Evolutionary conservation across 495 filamentous ascomycete species (phyloP).

Genomic region (Talaromyces proteolyticus): DNA sequence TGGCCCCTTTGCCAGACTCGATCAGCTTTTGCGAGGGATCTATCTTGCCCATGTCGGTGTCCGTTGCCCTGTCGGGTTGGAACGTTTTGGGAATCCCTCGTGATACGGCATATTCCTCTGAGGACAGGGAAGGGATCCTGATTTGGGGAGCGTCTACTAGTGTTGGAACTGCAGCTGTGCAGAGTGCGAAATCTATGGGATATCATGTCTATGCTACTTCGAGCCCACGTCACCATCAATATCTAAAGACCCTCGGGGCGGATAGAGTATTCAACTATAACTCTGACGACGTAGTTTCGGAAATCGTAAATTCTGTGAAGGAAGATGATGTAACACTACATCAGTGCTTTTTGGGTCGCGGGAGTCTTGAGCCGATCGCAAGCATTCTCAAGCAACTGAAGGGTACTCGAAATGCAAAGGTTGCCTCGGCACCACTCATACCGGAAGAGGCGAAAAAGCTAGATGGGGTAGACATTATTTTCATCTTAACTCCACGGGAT

Average conservation of each 20-base stretch:
- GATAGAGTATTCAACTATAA: slow-evolving; percentile 39
- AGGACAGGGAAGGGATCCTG: slow-evolving; percentile 27
- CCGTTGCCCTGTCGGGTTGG: slow-evolving; percentile 24
- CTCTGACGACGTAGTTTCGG: slow-evolving; percentile 24
- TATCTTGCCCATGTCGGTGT: slow-evolving; percentile 29
- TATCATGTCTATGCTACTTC: slow-evolving; percentile 41
- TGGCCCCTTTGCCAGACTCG: slow-evolving; percentile 24
- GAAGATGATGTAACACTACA: slow-evolving; percentile 25
- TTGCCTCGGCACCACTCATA: slow-evolving; percentile 22
- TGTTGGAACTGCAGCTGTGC: slow-evolving; percentile 33
- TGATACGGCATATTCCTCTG: slow-evolving; percentile 17
- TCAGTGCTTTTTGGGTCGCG: slow-evolving; percentile 20
- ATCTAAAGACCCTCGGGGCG: slow-evolving; percentile 37
- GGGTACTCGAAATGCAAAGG: slow-evolving; percentile 16
- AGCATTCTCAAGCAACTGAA: slow-evolving; percentile 25
- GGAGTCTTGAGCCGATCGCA: slow-evolving; percentile 13
- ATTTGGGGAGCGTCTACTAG: slow-evolving; percentile 45
- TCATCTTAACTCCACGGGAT: slow-evolving; percentile 18
- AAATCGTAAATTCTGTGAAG: slow-evolving; percentile 28
- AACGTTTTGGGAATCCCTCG: slow-evolving; percentile 27
- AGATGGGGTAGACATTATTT: slow-evolving; percentile 24
- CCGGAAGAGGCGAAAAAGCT: slow-evolving; percentile 16
- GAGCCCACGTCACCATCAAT: slow-evolving; percentile 33
- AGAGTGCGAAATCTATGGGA: slow-evolving; percentile 31
- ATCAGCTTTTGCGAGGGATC: slow-evolving; percentile 33